Evolutionary conservation across 2,329 filamentous ascomycete genomes (phyloP), one percentile per base, ranked within the genome.

Genomic region (Annulohypoxylon truncatum): DNA sequence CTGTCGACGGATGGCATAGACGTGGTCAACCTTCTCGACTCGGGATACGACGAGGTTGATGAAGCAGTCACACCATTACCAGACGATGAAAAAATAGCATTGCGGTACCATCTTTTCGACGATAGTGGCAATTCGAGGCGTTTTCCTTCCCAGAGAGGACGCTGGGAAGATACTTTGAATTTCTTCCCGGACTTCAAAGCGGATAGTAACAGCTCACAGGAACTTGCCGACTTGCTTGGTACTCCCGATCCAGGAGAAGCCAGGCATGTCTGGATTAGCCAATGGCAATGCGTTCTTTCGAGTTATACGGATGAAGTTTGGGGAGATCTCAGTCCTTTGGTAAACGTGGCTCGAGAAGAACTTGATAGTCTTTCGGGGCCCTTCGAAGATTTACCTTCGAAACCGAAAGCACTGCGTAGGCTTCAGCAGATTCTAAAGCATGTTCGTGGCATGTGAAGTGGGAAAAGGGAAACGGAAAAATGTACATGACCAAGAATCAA

Each of bases 281-380:
- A 87, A 70, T 90, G 87, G 87, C 81, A 82, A 31, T 80, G 81
- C 42, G 85, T 89, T 6, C 78, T 90, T 22, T 83, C 80, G 1
- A 78, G 81, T 31, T 90, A 90, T 69, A 83, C 83, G 0, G 88
- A 91, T 73, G 86, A 91, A 59, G 89, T 92, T 22, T 92, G 90
- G 90, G 90, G 90, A 18, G 87, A 87, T 61, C 76, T 92, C 18
- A 77, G 82, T 28, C 82, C 84, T 2, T 78, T 90, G 31, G 83
- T 89, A 8, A 79, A 82, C 52, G 82, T 86, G 65, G 90, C 89
- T 3, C 80, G 79, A 61, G 77, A 78, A 47, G 89, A 92, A 74
- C 76, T 91, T 18, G 79, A 84, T 50, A 75, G 80, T 24, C 75
- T 83, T 22, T 74, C 78, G 55, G 71, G 75, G 26, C 59, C 62